Evolutionary conservation across 2,329 filamentous ascomycete species (phyloP).

Genomic region (Neopestalotiopsis sp.): DNA sequence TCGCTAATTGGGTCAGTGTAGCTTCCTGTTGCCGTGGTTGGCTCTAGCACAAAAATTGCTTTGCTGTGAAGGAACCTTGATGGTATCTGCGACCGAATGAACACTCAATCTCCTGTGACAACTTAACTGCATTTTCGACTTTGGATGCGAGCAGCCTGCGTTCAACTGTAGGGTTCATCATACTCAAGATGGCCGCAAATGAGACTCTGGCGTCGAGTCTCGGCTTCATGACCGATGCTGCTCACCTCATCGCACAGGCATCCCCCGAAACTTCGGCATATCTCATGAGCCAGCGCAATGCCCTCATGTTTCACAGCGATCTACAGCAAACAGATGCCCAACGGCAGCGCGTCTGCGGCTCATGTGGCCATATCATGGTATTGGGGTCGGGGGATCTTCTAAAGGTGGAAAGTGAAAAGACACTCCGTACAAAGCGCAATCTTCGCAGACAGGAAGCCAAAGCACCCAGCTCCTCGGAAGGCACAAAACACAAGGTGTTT

Average conservation of each 20-base stretch:
- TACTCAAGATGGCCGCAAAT: not conserved
- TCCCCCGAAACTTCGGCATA: slow-evolving; percentile 65
- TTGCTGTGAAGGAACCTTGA: not conserved
- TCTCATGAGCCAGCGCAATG: slow-evolving; percentile 60
- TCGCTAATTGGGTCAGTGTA: not conserved
- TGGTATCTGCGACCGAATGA: not conserved
- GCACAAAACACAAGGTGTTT: slow-evolving; percentile 42
- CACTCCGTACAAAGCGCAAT: slow-evolving; percentile 55
- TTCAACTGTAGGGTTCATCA: not conserved
- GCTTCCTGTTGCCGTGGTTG: not conserved
- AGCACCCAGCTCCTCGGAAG: slow-evolving; percentile 11
- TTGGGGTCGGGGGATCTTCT: slow-evolving; percentile 52
- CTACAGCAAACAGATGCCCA: slow-evolving; percentile 53
- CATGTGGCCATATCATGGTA: slow-evolving; percentile 67
- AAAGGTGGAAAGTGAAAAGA: slow-evolving; percentile 42
- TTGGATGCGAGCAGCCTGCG: not conserved
- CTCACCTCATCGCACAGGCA: slow-evolving; percentile 58
- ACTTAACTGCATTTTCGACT: not conserved
- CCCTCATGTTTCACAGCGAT: slow-evolving; percentile 54
- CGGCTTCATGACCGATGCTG: slow-evolving; percentile 61
- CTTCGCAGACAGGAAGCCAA: slow-evolving; percentile 19
- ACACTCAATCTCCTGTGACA: not conserved
- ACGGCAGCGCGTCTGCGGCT: slow-evolving; percentile 60
- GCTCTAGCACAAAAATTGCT: slow-evolving; percentile 1
- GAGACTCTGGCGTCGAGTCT: slow-evolving; percentile 34